These are phyloP conservation scores for Theobroma cacao DNA, from an alignment of 345 rosid genomes.

Conservation along the genomic window DNA sequence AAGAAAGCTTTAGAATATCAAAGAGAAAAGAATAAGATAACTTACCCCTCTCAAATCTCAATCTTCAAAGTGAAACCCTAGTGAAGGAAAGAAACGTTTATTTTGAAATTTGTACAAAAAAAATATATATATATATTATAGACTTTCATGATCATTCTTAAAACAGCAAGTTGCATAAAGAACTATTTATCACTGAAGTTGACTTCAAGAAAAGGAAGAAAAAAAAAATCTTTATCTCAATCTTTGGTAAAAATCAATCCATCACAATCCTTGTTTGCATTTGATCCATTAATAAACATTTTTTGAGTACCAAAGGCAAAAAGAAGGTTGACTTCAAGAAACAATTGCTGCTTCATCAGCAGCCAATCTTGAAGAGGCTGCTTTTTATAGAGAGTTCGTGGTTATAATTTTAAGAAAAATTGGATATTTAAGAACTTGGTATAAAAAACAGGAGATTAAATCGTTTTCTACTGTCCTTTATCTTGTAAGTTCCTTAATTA, in stretches of 20 bases:
- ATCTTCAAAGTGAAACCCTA: conserved; percentile 1
- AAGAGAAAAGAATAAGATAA: background rate
- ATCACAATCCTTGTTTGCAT: background rate
- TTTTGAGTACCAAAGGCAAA: background rate
- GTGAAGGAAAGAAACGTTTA: background rate
- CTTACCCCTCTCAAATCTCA: background rate
- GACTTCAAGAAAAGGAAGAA: background rate
- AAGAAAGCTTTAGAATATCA: background rate
- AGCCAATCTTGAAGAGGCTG: background rate
- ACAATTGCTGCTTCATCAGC: background rate
- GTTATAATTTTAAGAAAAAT: background rate
- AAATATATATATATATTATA: background rate
- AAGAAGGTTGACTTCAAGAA: conserved; percentile 1
- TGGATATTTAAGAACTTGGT: background rate
- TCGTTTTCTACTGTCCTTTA: background rate
- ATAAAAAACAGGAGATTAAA: background rate
- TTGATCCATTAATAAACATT: background rate
- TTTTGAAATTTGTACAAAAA: background rate
- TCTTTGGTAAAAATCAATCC: background rate
- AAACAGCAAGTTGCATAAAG: background rate
- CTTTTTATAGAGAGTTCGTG: background rate
- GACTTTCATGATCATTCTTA: background rate
- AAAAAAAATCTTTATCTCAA: background rate
- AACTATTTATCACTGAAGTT: background rate
- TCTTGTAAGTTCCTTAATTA: too few relatives aligned